phyloP scores from a whole-genome alignment of 1,284 basidiomycete species.

The Leccinum griseonigrum region DNA sequence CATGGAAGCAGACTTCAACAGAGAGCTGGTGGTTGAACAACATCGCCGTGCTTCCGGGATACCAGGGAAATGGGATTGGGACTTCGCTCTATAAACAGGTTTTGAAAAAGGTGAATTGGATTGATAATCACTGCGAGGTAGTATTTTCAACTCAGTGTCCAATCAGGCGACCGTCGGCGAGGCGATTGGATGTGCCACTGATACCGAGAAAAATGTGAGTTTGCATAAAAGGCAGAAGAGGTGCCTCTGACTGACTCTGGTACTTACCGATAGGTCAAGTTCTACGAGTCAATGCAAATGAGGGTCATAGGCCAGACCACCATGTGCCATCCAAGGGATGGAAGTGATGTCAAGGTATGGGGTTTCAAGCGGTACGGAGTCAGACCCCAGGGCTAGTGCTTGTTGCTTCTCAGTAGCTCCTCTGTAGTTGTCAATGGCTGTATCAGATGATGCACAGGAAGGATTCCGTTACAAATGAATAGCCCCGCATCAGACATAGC shows the following conservation, averaged over 20 bases:
- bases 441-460: not conserved
- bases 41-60: conserved; percentile 2
- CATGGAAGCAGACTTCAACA: not conserved
- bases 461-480: not conserved
- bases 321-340: not conserved
- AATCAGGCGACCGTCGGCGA: conserved; percentile 1
- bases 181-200: conserved; percentile 4
- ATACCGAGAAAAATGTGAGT: conserved; percentile 6
- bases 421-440: not conserved
- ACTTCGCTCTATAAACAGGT: not conserved
- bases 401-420: not conserved
- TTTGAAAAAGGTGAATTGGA: conserved; percentile 1
- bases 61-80: conserved; percentile 6
- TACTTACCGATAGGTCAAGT: not conserved
- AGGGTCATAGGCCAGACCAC: not conserved
- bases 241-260: not conserved
- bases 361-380: conserved; percentile 3
- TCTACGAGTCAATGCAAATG: conserved; percentile 4
- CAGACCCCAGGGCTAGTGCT: not conserved
- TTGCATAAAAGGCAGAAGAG: not conserved
- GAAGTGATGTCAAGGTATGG: not conserved
- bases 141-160: not conserved
- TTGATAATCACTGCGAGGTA: not conserved
- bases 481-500: not conserved
- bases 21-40: conserved; percentile 10